A percentile compares a stretch with the other conserved stretches of the same genome.
Conservation (phyloP, 2,329 filamentous ascomycete species). For the Aureobasidium namibiae region DNA sequence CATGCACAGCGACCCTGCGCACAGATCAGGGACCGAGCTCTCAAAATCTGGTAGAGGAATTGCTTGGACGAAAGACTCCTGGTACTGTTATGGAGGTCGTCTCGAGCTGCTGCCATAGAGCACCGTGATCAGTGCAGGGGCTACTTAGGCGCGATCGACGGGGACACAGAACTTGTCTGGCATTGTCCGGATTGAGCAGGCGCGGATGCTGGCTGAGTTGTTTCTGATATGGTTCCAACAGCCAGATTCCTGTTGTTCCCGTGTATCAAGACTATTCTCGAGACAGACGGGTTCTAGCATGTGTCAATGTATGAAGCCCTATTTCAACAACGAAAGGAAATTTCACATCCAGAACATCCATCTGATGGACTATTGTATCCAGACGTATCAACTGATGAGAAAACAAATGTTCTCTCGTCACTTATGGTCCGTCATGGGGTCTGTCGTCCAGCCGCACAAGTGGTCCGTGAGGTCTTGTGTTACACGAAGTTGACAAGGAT, state of each 20-base stretch:
- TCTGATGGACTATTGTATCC: neutral
- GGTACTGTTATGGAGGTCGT: neutral
- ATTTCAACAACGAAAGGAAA: neutral
- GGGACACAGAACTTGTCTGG: neutral
- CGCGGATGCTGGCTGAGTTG: neutral
- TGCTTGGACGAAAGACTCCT: neutral
- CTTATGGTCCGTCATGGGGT: neutral
- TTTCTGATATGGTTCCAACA: constrained; percentile 5
- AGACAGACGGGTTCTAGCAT: neutral
- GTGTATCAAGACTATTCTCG: neutral
- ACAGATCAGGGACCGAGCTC: constrained; percentile 1
- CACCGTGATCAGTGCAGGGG: constrained; percentile 1
- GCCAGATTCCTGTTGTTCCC: neutral
- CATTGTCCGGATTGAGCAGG: constrained; percentile 8
- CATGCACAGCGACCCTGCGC: constrained; percentile 7
- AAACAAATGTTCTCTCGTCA: neutral
- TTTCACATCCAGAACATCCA: neutral
- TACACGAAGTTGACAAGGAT: neutral
- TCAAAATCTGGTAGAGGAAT: constrained; percentile 8
- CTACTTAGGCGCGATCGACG: neutral
- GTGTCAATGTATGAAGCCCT: constrained; percentile 6
- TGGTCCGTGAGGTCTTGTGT: constrained; percentile 7
- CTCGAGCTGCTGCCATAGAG: neutral
- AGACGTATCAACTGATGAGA: neutral
- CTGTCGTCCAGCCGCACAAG: neutral